A percentile compares a stretch with the other conserved stretches of the same genome.
Evolutionary conservation across 139 green algal genomes (phyloP).

Genomic region (Tetradesmus lagerheimii): DNA sequence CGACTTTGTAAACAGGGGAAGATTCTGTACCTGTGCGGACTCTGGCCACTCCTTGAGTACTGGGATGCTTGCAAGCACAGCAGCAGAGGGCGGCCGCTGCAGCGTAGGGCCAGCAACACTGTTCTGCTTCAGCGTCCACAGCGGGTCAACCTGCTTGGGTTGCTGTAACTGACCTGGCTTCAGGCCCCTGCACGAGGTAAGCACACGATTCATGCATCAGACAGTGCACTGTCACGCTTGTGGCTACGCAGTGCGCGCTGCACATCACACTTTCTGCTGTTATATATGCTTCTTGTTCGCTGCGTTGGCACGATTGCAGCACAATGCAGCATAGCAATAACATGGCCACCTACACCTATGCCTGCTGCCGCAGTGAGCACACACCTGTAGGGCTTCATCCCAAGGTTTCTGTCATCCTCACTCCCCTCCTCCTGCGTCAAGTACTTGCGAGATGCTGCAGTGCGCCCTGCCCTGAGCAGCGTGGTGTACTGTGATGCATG

Average conservation of each 20-base stretch:
- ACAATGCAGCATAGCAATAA: background rate
- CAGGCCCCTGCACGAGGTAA: conserved; percentile 11
- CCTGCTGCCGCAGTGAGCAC: background rate
- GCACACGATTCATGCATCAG: no score
- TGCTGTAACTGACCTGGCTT: background rate
- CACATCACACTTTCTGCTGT: no score
- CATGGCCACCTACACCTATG: no score
- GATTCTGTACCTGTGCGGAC: background rate
- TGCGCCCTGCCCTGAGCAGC: conserved; percentile 12
- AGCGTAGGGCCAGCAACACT: background rate
- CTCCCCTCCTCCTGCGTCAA: conserved; percentile 18
- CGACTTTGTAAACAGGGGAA: no score
- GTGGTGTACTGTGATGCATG: conserved; percentile 42
- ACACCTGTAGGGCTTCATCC: conserved; percentile 47
- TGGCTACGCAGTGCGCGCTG: no score
- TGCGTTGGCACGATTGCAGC: background rate
- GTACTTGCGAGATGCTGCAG: background rate
- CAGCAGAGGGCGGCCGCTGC: conserved; percentile 9
- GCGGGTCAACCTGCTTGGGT: conserved; percentile 15
- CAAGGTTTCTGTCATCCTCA: conserved; percentile 37
- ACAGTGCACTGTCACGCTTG: no score
- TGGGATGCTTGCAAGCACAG: conserved; percentile 32
- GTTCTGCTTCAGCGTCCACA: conserved; percentile 39
- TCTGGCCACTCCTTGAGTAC: conserved; percentile 36
- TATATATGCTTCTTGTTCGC: no score